Conservation (phyloP, 2,329 filamentous ascomycete species). For the Nothophaeocryptopus gaeumannii region DNA sequence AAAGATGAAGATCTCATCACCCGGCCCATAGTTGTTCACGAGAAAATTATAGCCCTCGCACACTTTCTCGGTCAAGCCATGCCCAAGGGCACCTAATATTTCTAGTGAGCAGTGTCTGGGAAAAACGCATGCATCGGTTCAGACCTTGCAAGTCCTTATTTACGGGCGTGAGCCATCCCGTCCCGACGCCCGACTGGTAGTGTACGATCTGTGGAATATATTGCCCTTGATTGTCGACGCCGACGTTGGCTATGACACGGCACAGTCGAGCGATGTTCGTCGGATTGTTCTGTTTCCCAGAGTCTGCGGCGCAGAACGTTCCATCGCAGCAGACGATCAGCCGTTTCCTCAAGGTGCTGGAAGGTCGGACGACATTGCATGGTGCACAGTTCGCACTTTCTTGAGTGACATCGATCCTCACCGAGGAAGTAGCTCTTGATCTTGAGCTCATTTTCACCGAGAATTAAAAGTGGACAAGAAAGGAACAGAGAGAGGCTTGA, state of each 20-base stretch:
- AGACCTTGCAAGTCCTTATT: not conserved
- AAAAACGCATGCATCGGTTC: not conserved
- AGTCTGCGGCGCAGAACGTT: constrained; percentile 22
- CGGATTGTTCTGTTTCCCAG: constrained; percentile 23
- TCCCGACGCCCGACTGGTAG: constrained; percentile 32
- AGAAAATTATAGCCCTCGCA: constrained; percentile 30
- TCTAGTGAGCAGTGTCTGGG: not conserved
- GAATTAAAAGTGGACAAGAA: too few species aligned
- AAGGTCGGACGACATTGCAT: not conserved
- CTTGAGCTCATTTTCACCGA: too few species aligned
- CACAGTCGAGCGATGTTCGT: constrained; percentile 29
- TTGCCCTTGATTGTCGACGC: constrained; percentile 20
- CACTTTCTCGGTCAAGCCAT: constrained; percentile 21
- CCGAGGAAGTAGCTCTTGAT: too few species aligned
- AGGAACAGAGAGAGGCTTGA: too few species aligned
- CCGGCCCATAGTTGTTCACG: constrained; percentile 29
- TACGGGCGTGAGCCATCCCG: constrained; percentile 1
- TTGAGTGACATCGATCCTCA: too few species aligned
- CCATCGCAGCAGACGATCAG: constrained; percentile 28
- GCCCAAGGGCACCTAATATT: constrained; percentile 22
- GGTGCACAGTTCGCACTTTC: too few species aligned
- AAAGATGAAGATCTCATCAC: constrained; percentile 33
- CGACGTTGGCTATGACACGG: constrained; percentile 26
- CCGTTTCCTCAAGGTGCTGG: constrained; percentile 20
- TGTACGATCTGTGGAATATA: constrained; percentile 30